A percentile compares a stretch with the other conserved stretches of the same genome.
Evolutionary conservation across 2,329 filamentous ascomycete species (phyloP).

Genomic region (Nannizzia gypsea): DNA sequence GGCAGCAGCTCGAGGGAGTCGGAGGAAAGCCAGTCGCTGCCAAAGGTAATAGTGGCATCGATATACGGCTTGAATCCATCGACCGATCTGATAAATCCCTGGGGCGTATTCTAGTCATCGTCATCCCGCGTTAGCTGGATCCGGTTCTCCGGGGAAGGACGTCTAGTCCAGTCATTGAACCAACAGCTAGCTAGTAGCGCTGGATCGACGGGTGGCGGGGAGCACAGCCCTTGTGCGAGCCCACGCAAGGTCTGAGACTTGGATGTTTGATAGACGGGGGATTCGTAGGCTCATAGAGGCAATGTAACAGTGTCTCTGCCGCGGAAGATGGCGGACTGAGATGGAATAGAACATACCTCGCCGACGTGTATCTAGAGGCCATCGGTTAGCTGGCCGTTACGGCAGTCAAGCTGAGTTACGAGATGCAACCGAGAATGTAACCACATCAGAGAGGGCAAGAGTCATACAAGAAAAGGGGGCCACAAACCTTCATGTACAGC

Average conservation of each 20-base stretch:
- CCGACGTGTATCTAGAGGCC: background rate
- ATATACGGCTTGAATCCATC: slow-evolving; percentile 6
- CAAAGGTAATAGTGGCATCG: slow-evolving; percentile 3
- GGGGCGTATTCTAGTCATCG: background rate
- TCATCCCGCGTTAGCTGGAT: background rate
- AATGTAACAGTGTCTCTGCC: background rate
- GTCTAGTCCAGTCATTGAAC: background rate
- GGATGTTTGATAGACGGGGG: background rate
- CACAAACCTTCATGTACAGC: slow-evolving; percentile 1
- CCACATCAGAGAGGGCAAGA: background rate
- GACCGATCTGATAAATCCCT: slow-evolving; percentile 4
- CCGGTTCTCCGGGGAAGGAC: background rate
- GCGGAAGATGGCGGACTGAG: background rate
- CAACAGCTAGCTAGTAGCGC: background rate
- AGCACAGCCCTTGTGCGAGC: background rate
- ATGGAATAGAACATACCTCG: background rate
- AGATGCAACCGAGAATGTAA: background rate
- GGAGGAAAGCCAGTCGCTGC: slow-evolving; percentile 3
- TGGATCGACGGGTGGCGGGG: background rate
- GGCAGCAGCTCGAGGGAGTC: background rate
- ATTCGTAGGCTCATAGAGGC: background rate
- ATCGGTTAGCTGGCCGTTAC: background rate
- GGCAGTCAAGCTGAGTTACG: background rate
- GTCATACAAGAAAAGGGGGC: background rate
- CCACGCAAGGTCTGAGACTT: background rate